A percentile compares a stretch with the other conserved stretches of the same genome.
These are phyloP conservation scores for Monilinia vaccinii-corymbosi DNA, from an alignment of 2,329 filamentous ascomycete genomes.

Conservation along the genomic window DNA sequence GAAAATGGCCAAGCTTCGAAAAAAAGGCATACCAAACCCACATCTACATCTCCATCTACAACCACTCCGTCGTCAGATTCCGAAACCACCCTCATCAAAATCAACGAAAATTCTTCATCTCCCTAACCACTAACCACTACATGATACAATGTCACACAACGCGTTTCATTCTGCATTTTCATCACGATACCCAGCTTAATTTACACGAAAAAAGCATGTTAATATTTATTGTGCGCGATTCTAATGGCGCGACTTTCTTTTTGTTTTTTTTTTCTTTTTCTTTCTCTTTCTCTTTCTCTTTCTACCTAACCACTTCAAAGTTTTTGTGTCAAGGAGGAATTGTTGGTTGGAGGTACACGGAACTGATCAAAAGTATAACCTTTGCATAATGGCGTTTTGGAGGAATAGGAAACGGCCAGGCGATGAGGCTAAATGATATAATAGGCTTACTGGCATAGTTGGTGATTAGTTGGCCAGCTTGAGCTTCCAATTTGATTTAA, in stretches of 20 bases:
- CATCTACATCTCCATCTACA: neutral
- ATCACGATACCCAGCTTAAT: constrained; percentile 7
- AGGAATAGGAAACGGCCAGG: neutral
- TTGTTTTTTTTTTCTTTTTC: neutral
- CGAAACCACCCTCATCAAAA: neutral
- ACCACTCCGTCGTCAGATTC: neutral
- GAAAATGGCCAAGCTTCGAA: neutral
- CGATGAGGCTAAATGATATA: neutral
- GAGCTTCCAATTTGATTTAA: neutral
- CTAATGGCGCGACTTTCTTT: constrained; percentile 1
- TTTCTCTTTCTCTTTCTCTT: too few relatives aligned
- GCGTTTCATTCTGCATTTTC: neutral
- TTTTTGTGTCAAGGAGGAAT: neutral
- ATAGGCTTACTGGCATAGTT: neutral
- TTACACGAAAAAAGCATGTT: constrained; percentile 9
- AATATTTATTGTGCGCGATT: neutral
- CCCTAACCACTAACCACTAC: neutral
- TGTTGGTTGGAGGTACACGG: neutral
- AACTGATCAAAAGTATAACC: neutral
- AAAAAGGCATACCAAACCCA: neutral
- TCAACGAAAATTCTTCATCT: neutral
- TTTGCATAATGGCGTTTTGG: neutral
- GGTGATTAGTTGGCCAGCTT: neutral
- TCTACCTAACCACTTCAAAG: neutral
- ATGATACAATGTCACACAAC: neutral